Conservation (phyloP, 345 rosid genomes). For the Camelina neglecta region DNA sequence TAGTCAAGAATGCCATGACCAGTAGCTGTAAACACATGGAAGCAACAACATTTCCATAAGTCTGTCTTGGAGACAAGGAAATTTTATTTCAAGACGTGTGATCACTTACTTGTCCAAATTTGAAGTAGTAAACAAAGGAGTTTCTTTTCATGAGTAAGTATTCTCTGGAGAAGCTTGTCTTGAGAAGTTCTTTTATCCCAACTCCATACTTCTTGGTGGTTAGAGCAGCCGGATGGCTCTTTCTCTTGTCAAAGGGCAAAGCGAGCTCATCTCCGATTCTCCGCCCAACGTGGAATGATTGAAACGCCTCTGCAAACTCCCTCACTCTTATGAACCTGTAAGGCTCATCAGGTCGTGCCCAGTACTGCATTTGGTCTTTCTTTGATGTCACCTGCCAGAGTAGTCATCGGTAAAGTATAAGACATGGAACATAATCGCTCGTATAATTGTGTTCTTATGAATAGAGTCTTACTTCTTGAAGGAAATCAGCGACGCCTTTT, state of each 20-base stretch:
- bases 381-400: constrained; percentile 71
- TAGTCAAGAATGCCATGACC: constrained; percentile 41
- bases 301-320: constrained; percentile 76
- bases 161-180: constrained; percentile 67
- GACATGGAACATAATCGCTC: constrained; percentile 4
- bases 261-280: constrained; percentile 55
- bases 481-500: constrained; percentile 79
- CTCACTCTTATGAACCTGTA: constrained; percentile 61
- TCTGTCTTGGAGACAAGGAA: constrained; percentile 1
- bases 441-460: not conserved
- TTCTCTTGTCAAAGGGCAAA: constrained; percentile 59
- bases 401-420: not conserved
- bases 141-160: constrained; percentile 76
- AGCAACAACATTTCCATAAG: constrained; percentile 16
- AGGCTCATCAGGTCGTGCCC: constrained; percentile 62
- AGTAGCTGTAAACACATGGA: constrained; percentile 47
- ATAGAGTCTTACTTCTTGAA: constrained; percentile 69
- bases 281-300: constrained; percentile 61
- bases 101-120: constrained; percentile 58
- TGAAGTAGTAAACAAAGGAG: constrained; percentile 74
- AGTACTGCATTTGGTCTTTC: constrained; percentile 85
- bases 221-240: constrained; percentile 81
- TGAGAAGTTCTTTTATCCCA: constrained; percentile 59
- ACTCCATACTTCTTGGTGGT: constrained; percentile 62
- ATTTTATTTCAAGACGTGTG: not conserved